Evolutionary conservation across 2,329 filamentous ascomycete genomes (phyloP), one percentile per base, ranked within the genome.

Genomic region (Colletotrichum chrysophilum): DNA sequence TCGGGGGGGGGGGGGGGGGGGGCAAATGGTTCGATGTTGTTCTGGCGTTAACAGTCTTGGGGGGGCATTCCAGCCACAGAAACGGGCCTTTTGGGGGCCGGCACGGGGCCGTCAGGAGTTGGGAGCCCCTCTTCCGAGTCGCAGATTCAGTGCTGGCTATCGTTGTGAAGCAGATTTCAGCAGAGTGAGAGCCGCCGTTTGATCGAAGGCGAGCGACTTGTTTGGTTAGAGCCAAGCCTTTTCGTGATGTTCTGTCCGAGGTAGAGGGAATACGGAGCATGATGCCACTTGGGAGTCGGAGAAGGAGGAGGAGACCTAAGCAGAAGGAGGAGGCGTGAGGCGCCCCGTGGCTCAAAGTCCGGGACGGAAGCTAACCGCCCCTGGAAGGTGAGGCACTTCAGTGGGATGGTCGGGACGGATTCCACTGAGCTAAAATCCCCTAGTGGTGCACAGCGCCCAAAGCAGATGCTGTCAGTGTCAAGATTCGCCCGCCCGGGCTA

Each of bases 391-490:
- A 62, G 36, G 72, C 70, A 58, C 62, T 18, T 65, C 34, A 60
- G 73, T 75, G 73, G 64, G 38, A 73, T 64, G 64, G 64, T 65
- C 64, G 70, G 56, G 69, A 67, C 43, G 62, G n/a, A 58, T 72
- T 72, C 56, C 64, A 75, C 28, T 64, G 30, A 48, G 38, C 72
- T 75, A 73, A 73, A 72, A 56, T 64, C 34, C 34, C 56, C 64
- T 75, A 73, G 70, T 73, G 56, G 64, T 72, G 62, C 62, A 71
- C 16, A 72, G 38, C 34, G 62, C 69, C 61, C 55, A 60, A 65
- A 75, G 43, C n/a, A 75, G 69, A 62, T 43, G 64, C 64, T 36
- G 72, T 71, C 71, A 70, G 30, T 65, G 71, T 74, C 71, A 66
- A 71, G 55, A 60, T 52, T 48, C 26, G 36, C 38, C 32, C 24